Base-by-base conservation (phyloP, 2,329 filamentous ascomycete genomes). In the Chrysosporium keratinophilum region DNA sequence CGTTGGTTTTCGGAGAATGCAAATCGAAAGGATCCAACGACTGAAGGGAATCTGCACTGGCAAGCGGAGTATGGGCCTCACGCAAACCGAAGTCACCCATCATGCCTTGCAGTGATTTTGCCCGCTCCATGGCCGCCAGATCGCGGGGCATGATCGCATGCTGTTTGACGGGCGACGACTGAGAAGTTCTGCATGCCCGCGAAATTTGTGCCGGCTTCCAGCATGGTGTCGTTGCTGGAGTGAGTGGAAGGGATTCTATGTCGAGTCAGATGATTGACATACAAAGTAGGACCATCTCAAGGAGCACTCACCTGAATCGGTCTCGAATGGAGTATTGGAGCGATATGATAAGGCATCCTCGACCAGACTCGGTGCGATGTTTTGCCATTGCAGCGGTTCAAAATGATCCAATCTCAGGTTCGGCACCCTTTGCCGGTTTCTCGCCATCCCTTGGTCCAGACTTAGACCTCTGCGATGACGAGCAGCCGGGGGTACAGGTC, bases 401-500 rank as follows among this genome's bases (percentile, higher is more conserved):
- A 78, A 71, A 78, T 77, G 72, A 81, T 76, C 60, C 81, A 45
- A 49, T 31, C 51, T 41, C 9, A 44, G 33, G 14, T 28, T 15
- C 7, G 50, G 37, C 14, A 49, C 17, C 52, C 55, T 53, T 33
- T 53, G 55, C 11, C 52, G 43, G 28, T 49, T 50, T n/a, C 37
- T 50, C 17, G 51, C 45, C 19, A 58, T 37, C n/a, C 58, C 56
- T 14, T 55, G 85, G 73, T 94, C 88, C 64, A 94, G 78, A 74
- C 87, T 93, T 74, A 90, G 82, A 66, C 89, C 90, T 69, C 88
- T 80, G 72, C 88, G 84, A 73, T 94, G 87, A 68, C 77, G 74
- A 62, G 69, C 70, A 61, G 63, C 61, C 48, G 68, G 68, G 2
- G 37, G 35, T 10, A 41, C 31, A 5, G 44, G 44, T 15, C 40